These are phyloP conservation scores for Eucalyptus erythrocorys DNA, from an alignment of 345 rosid genomes.

Conservation along the genomic window DNA sequence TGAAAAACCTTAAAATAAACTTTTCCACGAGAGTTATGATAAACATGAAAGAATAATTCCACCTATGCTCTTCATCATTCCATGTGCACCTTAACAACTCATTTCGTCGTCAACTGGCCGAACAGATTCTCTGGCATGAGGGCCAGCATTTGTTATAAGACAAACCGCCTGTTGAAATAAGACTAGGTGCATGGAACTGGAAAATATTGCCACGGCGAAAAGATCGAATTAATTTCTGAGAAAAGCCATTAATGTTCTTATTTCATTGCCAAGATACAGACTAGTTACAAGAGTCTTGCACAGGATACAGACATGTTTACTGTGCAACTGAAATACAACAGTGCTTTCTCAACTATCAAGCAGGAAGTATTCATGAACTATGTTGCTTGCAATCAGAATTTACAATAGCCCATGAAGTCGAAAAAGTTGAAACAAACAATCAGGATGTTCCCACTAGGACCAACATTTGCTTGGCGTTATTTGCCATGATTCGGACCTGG, in stretches of 20 bases:
- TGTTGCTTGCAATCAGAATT: neutral
- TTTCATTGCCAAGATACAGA: neutral
- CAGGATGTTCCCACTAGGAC: neutral
- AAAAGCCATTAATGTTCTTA: neutral
- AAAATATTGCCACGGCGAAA: neutral
- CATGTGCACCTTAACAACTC: neutral
- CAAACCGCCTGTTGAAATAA: neutral
- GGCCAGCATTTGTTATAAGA: neutral
- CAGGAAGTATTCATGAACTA: neutral
- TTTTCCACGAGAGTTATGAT: neutral
- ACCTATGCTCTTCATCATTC: neutral
- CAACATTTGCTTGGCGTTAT: neutral
- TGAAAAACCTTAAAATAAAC: neutral
- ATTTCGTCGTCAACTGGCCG: neutral
- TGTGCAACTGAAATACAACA: neutral
- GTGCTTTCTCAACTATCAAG: neutral
- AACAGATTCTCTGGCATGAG: neutral
- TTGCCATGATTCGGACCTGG: neutral
- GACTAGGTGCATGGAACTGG: neutral
- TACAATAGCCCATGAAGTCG: neutral
- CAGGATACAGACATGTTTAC: neutral
- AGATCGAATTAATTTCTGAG: neutral
- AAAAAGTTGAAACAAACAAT: neutral
- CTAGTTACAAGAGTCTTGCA: neutral
- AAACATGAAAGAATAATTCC: neutral